Percentiles rank a stretch among this genome's conserved stretches.
Evolutionary conservation across 495 filamentous ascomycete genomes (phyloP).

Genomic region (Lindgomyces ingoldianus): DNA sequence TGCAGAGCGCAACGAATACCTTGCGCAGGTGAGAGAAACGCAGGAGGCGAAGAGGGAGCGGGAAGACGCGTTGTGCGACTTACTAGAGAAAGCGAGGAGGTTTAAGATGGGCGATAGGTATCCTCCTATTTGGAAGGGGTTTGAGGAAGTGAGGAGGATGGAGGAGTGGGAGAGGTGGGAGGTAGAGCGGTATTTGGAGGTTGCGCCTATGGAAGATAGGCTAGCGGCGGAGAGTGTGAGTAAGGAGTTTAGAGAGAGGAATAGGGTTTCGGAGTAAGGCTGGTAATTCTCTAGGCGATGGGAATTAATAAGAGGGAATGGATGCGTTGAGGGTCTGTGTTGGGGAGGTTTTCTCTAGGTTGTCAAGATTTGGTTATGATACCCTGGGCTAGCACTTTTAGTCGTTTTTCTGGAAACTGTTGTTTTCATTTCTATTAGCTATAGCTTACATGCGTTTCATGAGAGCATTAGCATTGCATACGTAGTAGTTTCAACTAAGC

Average conservation of each 20-base stretch:
- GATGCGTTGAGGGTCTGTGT: not conserved
- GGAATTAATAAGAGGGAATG: not conserved
- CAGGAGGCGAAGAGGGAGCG: not conserved
- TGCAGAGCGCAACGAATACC: not conserved
- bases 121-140: not conserved
- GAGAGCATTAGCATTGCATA: too few species aligned
- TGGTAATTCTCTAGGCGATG: not conserved
- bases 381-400: slow-evolving; percentile 1
- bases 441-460: too few species aligned
- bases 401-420: too few species aligned
- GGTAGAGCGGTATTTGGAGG: not conserved
- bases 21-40: not conserved
- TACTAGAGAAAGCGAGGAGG: not conserved
- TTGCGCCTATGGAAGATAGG: not conserved
- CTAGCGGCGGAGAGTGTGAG: not conserved
- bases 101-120: not conserved
- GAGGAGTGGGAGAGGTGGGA: not conserved
- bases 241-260: not conserved
- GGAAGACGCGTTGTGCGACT: not conserved
- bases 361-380: not conserved
- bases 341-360: not conserved
- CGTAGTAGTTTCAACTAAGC: too few species aligned
- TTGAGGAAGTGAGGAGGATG: not conserved
- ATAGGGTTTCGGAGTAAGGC: not conserved
- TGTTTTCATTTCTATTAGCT: too few species aligned